phyloP scores from a whole-genome alignment of 2,329 filamentous ascomycete genomes.

The Cladorrhinum sp. region DNA sequence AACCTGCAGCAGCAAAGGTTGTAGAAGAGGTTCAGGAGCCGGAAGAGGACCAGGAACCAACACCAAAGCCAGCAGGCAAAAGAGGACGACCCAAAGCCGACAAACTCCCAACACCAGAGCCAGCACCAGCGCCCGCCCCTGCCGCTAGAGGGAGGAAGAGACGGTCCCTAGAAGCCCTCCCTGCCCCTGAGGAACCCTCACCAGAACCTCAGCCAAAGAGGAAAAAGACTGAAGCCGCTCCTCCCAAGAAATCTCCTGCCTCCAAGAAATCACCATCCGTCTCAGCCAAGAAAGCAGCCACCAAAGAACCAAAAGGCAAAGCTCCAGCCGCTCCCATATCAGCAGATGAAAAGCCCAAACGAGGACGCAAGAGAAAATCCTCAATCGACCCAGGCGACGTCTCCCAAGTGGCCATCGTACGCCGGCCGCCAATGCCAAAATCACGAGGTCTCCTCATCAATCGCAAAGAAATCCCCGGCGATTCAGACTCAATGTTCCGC shows the following conservation, averaged over 20 bases:
- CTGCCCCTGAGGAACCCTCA: constrained; percentile 17
- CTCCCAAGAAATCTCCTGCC: constrained; percentile 25
- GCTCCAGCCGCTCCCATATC: constrained; percentile 1
- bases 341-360: constrained; percentile 16
- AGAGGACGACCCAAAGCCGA: constrained; percentile 27
- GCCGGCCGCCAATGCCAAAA: constrained; percentile 55
- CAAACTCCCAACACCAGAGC: constrained; percentile 25
- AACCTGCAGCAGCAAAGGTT: constrained; percentile 14
- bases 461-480: constrained; percentile 40
- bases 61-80: constrained; percentile 21
- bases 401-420: constrained; percentile 47
- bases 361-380: constrained; percentile 36
- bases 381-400: constrained; percentile 46
- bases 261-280: constrained; percentile 8
- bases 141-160: constrained; percentile 24
- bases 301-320: constrained; percentile 8
- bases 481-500: constrained; percentile 49
- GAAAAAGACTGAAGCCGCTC: constrained; percentile 23
- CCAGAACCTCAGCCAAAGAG: constrained; percentile 26
- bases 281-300: constrained; percentile 5
- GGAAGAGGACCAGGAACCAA: constrained; percentile 30
- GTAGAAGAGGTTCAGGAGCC: constrained; percentile 30
- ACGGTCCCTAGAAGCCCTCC: constrained; percentile 27
- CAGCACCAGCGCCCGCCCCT: constrained; percentile 6
- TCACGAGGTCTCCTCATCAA: constrained; percentile 53